These are phyloP conservation scores for Hypoxylon sp. DNA, from an alignment of 2,329 filamentous ascomycete genomes.

Conservation along the genomic window DNA sequence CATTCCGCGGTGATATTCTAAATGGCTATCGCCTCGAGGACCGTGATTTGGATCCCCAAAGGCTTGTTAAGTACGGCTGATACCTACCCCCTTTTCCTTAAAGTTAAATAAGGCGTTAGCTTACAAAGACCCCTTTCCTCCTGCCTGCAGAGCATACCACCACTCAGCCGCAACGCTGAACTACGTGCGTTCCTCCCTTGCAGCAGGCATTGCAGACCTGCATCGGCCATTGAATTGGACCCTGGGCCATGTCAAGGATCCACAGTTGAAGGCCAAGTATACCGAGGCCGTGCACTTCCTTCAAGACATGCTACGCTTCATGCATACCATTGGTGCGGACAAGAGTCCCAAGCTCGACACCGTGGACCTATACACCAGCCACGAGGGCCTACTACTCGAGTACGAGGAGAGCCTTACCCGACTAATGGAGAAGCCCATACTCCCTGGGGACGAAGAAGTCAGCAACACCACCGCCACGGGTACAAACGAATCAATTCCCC, in stretches of 20 bases:
- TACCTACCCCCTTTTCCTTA: not conserved
- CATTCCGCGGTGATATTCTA: constrained; percentile 94
- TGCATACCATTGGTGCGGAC: constrained; percentile 92
- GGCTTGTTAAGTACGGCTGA: constrained; percentile 76
- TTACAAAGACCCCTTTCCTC: constrained; percentile 5
- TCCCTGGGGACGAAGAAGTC: constrained; percentile 49
- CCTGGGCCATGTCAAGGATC: constrained; percentile 89
- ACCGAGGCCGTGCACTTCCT: constrained; percentile 86
- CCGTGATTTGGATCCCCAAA: constrained; percentile 82
- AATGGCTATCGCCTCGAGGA: constrained; percentile 88
- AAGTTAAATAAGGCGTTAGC: not conserved
- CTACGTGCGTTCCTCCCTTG: constrained; percentile 86
- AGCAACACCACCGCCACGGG: not conserved
- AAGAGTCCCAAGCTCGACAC: constrained; percentile 87
- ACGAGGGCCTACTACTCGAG: constrained; percentile 93
- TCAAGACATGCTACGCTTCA: constrained; percentile 92
- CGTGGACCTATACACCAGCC: constrained; percentile 94
- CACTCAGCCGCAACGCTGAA: constrained; percentile 96
- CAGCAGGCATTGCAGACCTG: constrained; percentile 92
- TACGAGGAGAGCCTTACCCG: constrained; percentile 93
- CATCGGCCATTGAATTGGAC: constrained; percentile 96
- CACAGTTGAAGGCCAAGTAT: constrained; percentile 88
- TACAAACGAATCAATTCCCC: constrained; percentile 34
- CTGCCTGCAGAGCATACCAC: constrained; percentile 82
- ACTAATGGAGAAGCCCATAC: constrained; percentile 74